Evolutionary conservation across 345 rosid genomes (phyloP).

Genomic region (Moringa oleifera): DNA sequence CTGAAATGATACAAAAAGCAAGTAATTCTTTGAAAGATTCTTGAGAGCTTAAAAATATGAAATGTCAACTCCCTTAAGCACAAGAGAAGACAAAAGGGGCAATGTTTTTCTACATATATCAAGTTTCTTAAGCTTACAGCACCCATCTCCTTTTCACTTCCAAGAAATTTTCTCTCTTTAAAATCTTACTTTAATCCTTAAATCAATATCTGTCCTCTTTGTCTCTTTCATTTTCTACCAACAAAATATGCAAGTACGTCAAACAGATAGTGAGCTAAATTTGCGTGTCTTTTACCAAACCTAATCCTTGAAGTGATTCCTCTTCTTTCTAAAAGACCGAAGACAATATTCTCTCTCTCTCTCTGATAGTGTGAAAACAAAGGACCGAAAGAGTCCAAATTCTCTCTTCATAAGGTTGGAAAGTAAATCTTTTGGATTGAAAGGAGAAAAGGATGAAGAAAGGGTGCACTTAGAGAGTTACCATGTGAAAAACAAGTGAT

Average conservation of each 20-base stretch:
- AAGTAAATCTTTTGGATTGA: constrained; percentile 21
- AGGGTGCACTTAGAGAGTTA: too few species aligned
- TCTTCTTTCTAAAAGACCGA: constrained; percentile 6
- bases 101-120: constrained; percentile 9
- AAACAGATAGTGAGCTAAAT: constrained; percentile 21
- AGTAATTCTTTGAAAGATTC: constrained; percentile 38
- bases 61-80: constrained; percentile 43
- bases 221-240: too few species aligned
- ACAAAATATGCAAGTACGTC: constrained; percentile 11
- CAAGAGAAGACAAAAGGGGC: constrained; percentile 26
- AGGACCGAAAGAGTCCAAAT: constrained; percentile 22
- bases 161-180: constrained; percentile 17
- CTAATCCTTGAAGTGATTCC: constrained; percentile 24
- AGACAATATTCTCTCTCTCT: not conserved
- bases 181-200: constrained; percentile 9
- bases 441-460: too few species aligned
- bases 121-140: constrained; percentile 8
- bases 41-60: not conserved
- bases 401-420: constrained; percentile 14
- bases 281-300: constrained; percentile 26
- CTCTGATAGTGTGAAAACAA: constrained; percentile 5
- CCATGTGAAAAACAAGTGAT: constrained; percentile 6
- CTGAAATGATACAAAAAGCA: constrained; percentile 6
- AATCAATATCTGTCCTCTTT: constrained; percentile 15
- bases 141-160: constrained; percentile 17